phyloP scores from a whole-genome alignment of 345 rosid genomes.

The Salix dunnii region DNA sequence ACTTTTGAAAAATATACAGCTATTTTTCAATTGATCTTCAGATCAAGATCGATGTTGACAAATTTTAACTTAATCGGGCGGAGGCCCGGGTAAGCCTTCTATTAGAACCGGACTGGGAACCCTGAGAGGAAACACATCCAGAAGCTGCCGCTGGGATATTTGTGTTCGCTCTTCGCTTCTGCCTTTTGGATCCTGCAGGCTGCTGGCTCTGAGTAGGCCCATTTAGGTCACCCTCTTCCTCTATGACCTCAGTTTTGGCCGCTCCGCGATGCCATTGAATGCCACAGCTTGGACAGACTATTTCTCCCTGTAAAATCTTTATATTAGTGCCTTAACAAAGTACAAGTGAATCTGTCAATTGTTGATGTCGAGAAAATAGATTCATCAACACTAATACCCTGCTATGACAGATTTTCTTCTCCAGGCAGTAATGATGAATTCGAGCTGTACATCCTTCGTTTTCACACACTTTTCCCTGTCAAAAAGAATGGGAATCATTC shows the following conservation, averaged over 20 bases:
- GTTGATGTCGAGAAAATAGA: background rate
- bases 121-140: constrained; percentile 40
- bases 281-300: constrained; percentile 63
- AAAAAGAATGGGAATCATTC: constrained; percentile 4
- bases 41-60: background rate
- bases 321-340: background rate
- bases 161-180: constrained; percentile 32
- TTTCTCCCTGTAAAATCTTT: constrained; percentile 41
- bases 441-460: constrained; percentile 57
- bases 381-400: constrained; percentile 32
- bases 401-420: constrained; percentile 46
- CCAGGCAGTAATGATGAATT: constrained; percentile 79
- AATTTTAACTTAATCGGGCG: constrained; percentile 9
- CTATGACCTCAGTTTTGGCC: constrained; percentile 49
- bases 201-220: constrained; percentile 30
- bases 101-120: constrained; percentile 23
- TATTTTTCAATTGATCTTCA: no score
- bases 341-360: background rate
- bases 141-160: constrained; percentile 13
- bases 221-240: constrained; percentile 31
- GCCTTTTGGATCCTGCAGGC: constrained; percentile 34
- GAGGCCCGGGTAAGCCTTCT: constrained; percentile 60
- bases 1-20: no score
- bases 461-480: constrained; percentile 71
- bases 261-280: constrained; percentile 43